Evolutionary conservation across 805 yeast genomes (phyloP).

Genomic region (Starmerella tilneyi): DNA sequence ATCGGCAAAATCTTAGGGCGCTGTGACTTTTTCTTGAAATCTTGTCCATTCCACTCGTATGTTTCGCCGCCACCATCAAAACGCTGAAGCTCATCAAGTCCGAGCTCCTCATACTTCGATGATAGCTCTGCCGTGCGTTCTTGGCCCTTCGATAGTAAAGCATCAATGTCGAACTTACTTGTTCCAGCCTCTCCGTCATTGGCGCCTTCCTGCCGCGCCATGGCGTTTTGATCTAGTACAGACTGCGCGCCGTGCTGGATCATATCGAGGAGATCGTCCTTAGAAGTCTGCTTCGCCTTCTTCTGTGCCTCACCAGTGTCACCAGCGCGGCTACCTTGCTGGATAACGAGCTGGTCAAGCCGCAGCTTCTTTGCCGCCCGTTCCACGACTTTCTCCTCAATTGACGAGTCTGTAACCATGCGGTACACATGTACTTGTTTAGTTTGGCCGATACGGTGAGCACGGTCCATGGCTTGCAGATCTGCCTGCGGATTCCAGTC

Average conservation of each 20-base stretch:
- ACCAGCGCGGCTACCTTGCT: slow-evolving; percentile 55
- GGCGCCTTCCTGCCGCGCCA: neutral
- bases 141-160: slow-evolving; percentile 68
- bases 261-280: slow-evolving; percentile 85
- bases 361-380: slow-evolving; percentile 91
- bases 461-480: slow-evolving; percentile 96
- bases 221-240: slow-evolving; percentile 49
- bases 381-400: slow-evolving; percentile 91
- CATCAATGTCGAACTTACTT: slow-evolving; percentile 56
- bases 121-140: slow-evolving; percentile 70
- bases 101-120: slow-evolving; percentile 72
- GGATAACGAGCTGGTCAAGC: slow-evolving; percentile 88
- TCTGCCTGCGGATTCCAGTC: slow-evolving; percentile 99
- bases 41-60: slow-evolving; percentile 93
- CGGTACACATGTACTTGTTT: slow-evolving; percentile 89
- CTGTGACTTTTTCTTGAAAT: slow-evolving; percentile 47
- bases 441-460: slow-evolving; percentile 94
- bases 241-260: slow-evolving; percentile 93
- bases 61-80: slow-evolving; percentile 74
- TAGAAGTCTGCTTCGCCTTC: slow-evolving; percentile 34
- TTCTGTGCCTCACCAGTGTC: slow-evolving; percentile 38
- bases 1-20: slow-evolving; percentile 30
- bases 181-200: neutral
- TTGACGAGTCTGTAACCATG: slow-evolving; percentile 89
- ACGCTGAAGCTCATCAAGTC: slow-evolving; percentile 86